Base-by-base conservation (phyloP, 1,284 basidiomycete genomes). In the Tilletia setariae region DNA sequence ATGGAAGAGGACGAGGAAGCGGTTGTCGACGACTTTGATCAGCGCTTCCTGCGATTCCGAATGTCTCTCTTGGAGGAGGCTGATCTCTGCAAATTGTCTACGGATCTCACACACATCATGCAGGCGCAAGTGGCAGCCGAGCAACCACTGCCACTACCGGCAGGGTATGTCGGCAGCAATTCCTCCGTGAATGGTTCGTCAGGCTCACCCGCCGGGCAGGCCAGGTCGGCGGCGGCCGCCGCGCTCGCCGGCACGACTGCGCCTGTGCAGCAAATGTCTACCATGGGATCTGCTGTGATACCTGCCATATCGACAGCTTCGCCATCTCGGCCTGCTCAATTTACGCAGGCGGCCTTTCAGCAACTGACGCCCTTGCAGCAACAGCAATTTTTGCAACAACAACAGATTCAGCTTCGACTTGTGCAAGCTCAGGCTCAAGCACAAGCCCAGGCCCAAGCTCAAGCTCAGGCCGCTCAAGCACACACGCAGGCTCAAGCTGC, bases 1-100 rank as follows among this genome's bases (percentile, higher is more conserved):
- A 82, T 82, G 80, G 80, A 82, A 56, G 79, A 80, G 28, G 80
- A 82, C 35, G 79, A 81, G 46, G 80, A 82, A 67, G 80, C 79
- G 8, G 78, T 82, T 19, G 46, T 82, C 53, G 80, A 82, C 63
- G 80, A 82, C 68, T 82, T 76, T 67, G 80, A 82, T 68, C 80
- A 79, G 64, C 74, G 76, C 62, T 82, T 81, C 67, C 75, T 82
- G 67, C 74, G 75, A n/a, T 82, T 78, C 74, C 76, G 80, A 44
- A 82, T 82, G 76, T 76, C 70, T 0, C 65, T 82, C 56, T 71
- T 82, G 11, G 78, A 82, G 67, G 79, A 82, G 44, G 66, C 74
- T n/a, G 79, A 81, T 51, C 63, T 82, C 67, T 65, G 78, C 32
- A 82, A 79, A 68, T 69, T 82, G 11, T 78, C 76, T 44, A 82